These are phyloP conservation scores for Malus hybrid DNA, from an alignment of 331 rosid genomes.

Conservation along the genomic window DNA sequence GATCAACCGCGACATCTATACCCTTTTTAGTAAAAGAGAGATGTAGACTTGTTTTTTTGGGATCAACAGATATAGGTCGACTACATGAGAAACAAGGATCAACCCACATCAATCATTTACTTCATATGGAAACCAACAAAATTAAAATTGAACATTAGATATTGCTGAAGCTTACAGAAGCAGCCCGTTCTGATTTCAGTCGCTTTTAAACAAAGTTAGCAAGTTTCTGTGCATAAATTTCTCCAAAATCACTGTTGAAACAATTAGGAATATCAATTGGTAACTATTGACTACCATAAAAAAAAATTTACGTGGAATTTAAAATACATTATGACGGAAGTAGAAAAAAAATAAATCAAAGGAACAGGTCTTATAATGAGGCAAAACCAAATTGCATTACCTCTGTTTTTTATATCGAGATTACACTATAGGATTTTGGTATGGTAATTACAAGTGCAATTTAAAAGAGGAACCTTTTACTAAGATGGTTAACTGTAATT, in stretches of 20 bases:
- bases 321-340: background rate
- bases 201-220: conserved; percentile 84
- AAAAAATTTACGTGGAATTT: background rate
- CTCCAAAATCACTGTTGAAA: conserved; percentile 70
- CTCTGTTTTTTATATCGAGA: too few species aligned
- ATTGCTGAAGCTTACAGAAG: conserved; percentile 67
- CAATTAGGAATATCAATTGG: conserved; percentile 11
- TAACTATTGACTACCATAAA: background rate
- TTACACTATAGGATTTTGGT: background rate
- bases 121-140: conserved; percentile 7
- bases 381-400: background rate
- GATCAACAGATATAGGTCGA: too few species aligned
- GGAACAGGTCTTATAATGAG: background rate
- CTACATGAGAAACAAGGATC: background rate
- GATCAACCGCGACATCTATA: too few species aligned
- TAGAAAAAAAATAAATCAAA: background rate
- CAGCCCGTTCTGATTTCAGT: conserved; percentile 92
- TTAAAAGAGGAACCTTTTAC: background rate
- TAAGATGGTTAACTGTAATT: background rate
- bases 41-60: background rate
- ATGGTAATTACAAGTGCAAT: background rate
- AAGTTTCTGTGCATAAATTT: conserved; percentile 78
- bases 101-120: conserved; percentile 6
- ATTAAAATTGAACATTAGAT: conserved; percentile 6
- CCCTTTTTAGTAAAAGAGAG: background rate